Base-by-base conservation (phyloP, 169 alveolate genomes). In the Hammondia hammondi region DNA sequence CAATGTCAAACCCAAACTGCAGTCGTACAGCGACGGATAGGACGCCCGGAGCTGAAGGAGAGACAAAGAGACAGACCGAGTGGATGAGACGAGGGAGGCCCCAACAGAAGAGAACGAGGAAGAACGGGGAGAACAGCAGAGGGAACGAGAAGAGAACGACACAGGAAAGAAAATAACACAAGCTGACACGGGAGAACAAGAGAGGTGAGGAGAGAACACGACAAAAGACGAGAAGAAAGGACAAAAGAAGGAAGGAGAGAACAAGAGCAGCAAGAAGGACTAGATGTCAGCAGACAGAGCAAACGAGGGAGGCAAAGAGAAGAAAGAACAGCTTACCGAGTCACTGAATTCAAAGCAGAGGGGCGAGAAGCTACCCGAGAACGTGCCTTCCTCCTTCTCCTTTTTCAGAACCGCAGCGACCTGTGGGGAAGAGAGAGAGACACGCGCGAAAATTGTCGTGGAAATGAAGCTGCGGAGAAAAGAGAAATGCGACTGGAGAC, bases 321-420 rank as follows among this genome's bases (percentile, higher is more conserved):
- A 14, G 61, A 14, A 14, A 52, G 61, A 35, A 35, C 37, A 45
- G 52, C 92, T 57, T 88, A 88, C 93, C 24, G 84, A 67, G 81
- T 52, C 90, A 10, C 89, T 71, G 81, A 91, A 52, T 29, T 91
- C 94, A 81, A 91, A 91, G 81, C 94, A 91, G 43, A 91, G 48
- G 4, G 94, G 94, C 4, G 94, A 73, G 81, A 91, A 91, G 67
- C 91, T 91, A 39, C 94, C 94, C 32, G 77, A 10, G 81, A 77
- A 91, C 6, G 29, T 46, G 21, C 94, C 94, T 4, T 32, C 94
- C 27, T 70, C 89, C 90, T 91, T 91, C 57, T 84, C 71, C 61
- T 73, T 56, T 56, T 91, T 91, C 81, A 91, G 37, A 19, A 21
- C 67, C n/a, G 46, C 81, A 5, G 82, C 72, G 7, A 91, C 94